These are phyloP conservation scores for Tulasnella sp. DNA, from an alignment of 768 basidiomycete species.

Conservation along the genomic window DNA sequence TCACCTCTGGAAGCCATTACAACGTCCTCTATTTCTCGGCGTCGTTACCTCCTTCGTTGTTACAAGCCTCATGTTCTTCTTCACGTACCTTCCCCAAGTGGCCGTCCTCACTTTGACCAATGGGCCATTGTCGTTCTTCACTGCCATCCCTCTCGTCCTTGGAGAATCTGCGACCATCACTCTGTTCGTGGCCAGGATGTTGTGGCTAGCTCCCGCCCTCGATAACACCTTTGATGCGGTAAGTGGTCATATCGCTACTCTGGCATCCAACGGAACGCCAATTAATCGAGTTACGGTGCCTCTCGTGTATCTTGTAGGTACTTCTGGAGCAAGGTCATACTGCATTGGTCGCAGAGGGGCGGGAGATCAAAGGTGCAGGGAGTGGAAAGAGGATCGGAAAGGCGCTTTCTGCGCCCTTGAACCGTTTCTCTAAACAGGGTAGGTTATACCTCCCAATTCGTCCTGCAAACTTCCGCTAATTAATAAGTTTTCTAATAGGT, in stretches of 20 bases:
- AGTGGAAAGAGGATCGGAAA: slow-evolving; percentile 36
- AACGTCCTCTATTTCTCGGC: slow-evolving; percentile 16
- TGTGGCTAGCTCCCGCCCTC: slow-evolving; percentile 36
- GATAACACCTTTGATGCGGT: slow-evolving; percentile 41
- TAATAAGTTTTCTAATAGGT: slow-evolving; percentile 27
- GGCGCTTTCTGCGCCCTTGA: slow-evolving; percentile 39
- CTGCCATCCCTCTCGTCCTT: slow-evolving; percentile 39
- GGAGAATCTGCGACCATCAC: slow-evolving; percentile 35
- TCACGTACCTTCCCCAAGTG: slow-evolving; percentile 58
- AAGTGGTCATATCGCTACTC: slow-evolving; percentile 13
- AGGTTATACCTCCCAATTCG: slow-evolving; percentile 9
- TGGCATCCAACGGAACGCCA: neutral
- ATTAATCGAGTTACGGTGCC: neutral
- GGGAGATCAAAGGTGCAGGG: slow-evolving; percentile 29
- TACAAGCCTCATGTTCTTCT: slow-evolving; percentile 35
- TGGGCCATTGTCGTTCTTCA: slow-evolving; percentile 52
- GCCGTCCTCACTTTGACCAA: slow-evolving; percentile 51
- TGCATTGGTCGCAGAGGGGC: slow-evolving; percentile 33
- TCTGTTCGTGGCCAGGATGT: slow-evolving; percentile 36
- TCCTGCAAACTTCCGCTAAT: neutral
- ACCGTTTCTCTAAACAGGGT: slow-evolving; percentile 17
- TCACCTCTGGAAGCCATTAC: slow-evolving; percentile 19
- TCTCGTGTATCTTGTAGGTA: slow-evolving; percentile 15
- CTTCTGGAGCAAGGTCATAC: slow-evolving; percentile 35
- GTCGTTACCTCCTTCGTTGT: slow-evolving; percentile 21